phyloP scores from a whole-genome alignment of 2,329 filamentous ascomycete species.

The Epichloe scottii region DNA sequence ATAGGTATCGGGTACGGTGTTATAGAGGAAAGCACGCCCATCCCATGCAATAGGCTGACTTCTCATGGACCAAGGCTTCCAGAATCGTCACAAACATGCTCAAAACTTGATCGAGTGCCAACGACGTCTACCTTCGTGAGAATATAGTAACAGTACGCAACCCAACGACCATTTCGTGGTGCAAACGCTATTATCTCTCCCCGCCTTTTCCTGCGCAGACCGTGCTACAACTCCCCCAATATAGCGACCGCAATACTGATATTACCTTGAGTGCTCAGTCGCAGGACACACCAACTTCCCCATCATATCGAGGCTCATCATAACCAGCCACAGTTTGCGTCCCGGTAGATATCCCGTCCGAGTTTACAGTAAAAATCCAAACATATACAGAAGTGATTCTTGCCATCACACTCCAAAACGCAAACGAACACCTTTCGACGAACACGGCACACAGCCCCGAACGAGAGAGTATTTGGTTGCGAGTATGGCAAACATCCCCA shows the following conservation, averaged over 20 bases:
- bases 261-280: too few species aligned
- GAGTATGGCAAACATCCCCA: conserved; percentile 11
- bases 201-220: background rate
- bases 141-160: background rate
- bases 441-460: too few species aligned
- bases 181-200: background rate
- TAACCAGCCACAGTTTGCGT: too few species aligned
- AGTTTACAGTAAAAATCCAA: too few species aligned
- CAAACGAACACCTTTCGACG: too few species aligned
- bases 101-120: background rate
- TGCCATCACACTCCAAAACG: too few species aligned
- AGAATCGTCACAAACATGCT: conserved; percentile 8
- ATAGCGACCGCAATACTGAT: too few species aligned
- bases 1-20: conserved; percentile 4
- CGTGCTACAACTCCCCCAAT: background rate
- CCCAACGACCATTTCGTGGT: background rate
- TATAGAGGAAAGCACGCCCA: conserved; percentile 13
- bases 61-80: conserved; percentile 10
- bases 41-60: conserved; percentile 12
- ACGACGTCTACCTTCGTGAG: background rate
- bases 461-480: background rate
- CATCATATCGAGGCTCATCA: too few species aligned
- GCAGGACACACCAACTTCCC: too few species aligned
- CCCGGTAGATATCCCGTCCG: too few species aligned
- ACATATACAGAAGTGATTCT: too few species aligned